Conservation (phyloP, 1,284 basidiomycete species). For the Spongiforma sp. region DNA sequence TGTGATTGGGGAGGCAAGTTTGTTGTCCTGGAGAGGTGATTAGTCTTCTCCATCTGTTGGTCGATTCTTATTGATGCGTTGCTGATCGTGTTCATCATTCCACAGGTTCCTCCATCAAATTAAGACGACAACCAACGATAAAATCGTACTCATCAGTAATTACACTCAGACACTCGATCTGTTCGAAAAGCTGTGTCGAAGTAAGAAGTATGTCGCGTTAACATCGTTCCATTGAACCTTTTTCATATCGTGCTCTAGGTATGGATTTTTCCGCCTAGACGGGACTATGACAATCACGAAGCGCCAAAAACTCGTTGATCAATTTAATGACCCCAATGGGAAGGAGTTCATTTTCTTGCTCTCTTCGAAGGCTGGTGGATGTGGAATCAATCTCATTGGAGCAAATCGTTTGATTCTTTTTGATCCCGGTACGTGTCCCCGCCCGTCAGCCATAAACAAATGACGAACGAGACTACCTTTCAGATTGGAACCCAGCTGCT, state of each 20-base stretch:
- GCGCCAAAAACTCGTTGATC: conserved; percentile 96
- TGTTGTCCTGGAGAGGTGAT: conserved; percentile 88
- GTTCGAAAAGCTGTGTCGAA: conserved; percentile 87
- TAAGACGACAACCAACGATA: conserved; percentile 85
- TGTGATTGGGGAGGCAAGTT: conserved; percentile 93
- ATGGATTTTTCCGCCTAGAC: conserved; percentile 92
- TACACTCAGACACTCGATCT: conserved; percentile 98
- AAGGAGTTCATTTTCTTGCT: conserved; percentile 97
- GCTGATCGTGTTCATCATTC: conserved; percentile 4
- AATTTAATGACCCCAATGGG: conserved; percentile 95
- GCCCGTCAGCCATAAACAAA: not conserved
- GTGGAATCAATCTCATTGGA: conserved; percentile 98
- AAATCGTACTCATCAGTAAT: conserved; percentile 99
- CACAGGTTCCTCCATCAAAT: conserved; percentile 86
- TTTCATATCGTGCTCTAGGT: conserved; percentile 55
- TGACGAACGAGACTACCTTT: conserved; percentile 4
- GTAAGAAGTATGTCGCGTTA: conserved; percentile 68
- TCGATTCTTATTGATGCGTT: not conserved
- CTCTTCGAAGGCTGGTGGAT: conserved; percentile 97
- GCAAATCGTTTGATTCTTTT: conserved; percentile 97
- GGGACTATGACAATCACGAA: conserved; percentile 95
- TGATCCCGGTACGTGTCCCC: conserved; percentile 75
- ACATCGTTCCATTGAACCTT: not conserved
- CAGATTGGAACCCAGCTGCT: conserved; percentile 98
- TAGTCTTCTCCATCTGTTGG: not conserved